Percentiles rank a stretch among this genome's conserved stretches.
phyloP scores from a whole-genome alignment of 768 basidiomycete genomes.

The Leccinum longicurvipes region DNA sequence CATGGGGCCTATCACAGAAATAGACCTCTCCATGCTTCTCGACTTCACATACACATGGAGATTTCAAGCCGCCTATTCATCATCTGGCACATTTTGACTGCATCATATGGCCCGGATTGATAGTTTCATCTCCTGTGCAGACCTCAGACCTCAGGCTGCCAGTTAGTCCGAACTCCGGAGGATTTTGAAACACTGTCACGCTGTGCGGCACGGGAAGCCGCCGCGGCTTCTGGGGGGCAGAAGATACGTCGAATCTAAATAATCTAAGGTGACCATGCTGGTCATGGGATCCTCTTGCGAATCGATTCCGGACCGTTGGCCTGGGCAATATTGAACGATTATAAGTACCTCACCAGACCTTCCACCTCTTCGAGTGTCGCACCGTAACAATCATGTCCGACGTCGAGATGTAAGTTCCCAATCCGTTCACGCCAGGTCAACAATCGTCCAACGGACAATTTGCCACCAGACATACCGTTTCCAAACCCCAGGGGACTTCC shows the following conservation, averaged over 20 bases:
- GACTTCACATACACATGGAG: background rate
- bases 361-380: background rate
- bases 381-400: slow-evolving; percentile 44
- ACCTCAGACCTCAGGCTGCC: background rate
- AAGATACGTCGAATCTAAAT: slow-evolving; percentile 6
- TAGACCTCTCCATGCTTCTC: no score
- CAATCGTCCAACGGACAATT: background rate
- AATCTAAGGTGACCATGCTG: background rate
- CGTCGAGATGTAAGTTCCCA: slow-evolving; percentile 55
- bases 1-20: no score
- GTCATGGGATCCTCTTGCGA: slow-evolving; percentile 17
- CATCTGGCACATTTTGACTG: background rate
- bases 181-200: no score
- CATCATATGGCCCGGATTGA: no score
- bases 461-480: slow-evolving; percentile 18
- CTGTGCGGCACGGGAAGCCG: slow-evolving; percentile 10
- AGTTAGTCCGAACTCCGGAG: background rate
- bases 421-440: background rate
- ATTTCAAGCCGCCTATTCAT: background rate
- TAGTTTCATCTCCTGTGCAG: background rate
- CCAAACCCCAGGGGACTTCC: slow-evolving; percentile 20
- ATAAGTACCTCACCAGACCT: slow-evolving; percentile 13
- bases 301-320: slow-evolving; percentile 9
- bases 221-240: slow-evolving; percentile 6
- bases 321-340: background rate